Evolutionary conservation across 176 grass and related monocot genomes (phyloP), one percentile per base, ranked within the genome.

Genomic region (Bothriochloa decipiens): DNA sequence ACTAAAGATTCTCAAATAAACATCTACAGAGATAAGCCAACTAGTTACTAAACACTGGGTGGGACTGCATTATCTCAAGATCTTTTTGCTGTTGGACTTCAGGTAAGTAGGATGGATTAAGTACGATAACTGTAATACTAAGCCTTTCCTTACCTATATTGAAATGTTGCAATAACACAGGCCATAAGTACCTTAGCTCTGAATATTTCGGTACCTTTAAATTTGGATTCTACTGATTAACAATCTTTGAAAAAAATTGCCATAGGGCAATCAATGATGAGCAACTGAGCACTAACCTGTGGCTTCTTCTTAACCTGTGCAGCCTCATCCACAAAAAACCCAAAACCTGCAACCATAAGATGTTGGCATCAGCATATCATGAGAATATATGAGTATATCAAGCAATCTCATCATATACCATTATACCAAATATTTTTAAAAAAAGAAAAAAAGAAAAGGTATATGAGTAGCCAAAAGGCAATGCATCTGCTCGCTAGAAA

Each of bases 291-390:
- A 86, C 32, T 72, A 68, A 87, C 95, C 74, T 98, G 96, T 16
- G 89, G 93, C 57, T 98, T 97, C 84, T 97, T 97, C 75, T 86
- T 83, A 18, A 95, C 74, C n/a, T 83, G 68, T 45, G 89, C 93
- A n/a, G 88, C 86, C 18, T 92, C 89, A 13, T 90, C 89, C 37
- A 93, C 84, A 86, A 93, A 95, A 86, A 95, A 95, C 49, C 96
- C 93, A 87, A 95, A 98, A 61, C 91, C 96, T 95, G 64, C 20
- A 79, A 81, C 12, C 29, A 4, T 37, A 20, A 65, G 18, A 16
- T 22, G 11, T 68, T 14, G 18, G 46, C n/a, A 73, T 17, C 3
- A 20, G 10, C 17, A 8, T 50, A 76, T 14, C 29, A 76, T 32
- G 39, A 81, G 11, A 68, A 74, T 64, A 20, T 16, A 61, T 74